Evolutionary conservation across 495 filamentous ascomycete species (phyloP).

Genomic region (Tuber magnatum): DNA sequence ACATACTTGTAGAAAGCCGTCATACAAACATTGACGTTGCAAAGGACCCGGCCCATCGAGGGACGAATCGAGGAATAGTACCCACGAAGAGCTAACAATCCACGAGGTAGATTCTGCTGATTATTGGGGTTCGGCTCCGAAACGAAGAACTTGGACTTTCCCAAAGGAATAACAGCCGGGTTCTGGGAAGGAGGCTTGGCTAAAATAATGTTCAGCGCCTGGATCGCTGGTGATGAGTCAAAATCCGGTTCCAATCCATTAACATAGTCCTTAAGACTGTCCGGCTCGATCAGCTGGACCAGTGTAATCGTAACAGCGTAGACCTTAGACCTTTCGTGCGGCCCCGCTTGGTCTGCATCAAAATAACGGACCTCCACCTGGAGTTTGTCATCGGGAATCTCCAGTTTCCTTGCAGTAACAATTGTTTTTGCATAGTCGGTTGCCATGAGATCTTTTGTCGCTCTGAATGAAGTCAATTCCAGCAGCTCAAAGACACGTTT

Average conservation of each 20-base stretch:
- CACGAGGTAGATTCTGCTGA: slow-evolving; percentile 40
- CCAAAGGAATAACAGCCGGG: slow-evolving; percentile 25
- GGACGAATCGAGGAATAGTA: slow-evolving; percentile 53
- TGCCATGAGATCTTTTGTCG: slow-evolving; percentile 44
- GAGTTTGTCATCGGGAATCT: slow-evolving; percentile 26
- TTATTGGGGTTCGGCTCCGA: slow-evolving; percentile 11
- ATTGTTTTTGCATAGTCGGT: slow-evolving; percentile 48
- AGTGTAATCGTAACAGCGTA: slow-evolving; percentile 35
- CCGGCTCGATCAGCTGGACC: slow-evolving; percentile 30
- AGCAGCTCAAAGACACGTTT: slow-evolving; percentile 50
- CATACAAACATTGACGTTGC: slow-evolving; percentile 47
- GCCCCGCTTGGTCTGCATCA: slow-evolving; percentile 37
- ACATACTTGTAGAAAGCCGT: slow-evolving; percentile 48
- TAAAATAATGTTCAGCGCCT: slow-evolving; percentile 43
- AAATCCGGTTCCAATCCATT: slow-evolving; percentile 28
- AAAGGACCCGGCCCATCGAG: slow-evolving; percentile 49
- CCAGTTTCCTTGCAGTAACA: slow-evolving; percentile 28
- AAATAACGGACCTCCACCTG: slow-evolving; percentile 42
- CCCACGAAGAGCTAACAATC: slow-evolving; percentile 50
- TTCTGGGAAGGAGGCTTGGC: slow-evolving; percentile 38
- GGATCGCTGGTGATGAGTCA: slow-evolving; percentile 38
- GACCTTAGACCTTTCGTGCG: slow-evolving; percentile 38
- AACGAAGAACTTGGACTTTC: slow-evolving; percentile 39
- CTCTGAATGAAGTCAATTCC: slow-evolving; percentile 38
- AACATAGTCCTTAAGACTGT: slow-evolving; percentile 36